Conservation (phyloP, 108 stramenopile species). For the Nitzschia sp. region DNA sequence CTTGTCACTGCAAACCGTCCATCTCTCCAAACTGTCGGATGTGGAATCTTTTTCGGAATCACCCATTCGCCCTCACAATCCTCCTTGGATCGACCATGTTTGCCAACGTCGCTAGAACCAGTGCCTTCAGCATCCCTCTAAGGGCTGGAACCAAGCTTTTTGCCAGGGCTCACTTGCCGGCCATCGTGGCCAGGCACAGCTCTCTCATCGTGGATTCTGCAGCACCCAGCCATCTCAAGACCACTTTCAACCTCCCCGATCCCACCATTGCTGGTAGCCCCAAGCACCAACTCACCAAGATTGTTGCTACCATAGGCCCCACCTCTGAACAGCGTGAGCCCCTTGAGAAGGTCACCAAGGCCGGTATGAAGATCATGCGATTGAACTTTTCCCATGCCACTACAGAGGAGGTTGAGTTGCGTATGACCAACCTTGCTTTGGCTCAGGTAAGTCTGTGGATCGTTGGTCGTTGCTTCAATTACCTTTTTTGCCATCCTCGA, state of each 20-base stretch:
- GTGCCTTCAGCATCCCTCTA: no score
- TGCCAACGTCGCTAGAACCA: not conserved
- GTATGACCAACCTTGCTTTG: slow-evolving; percentile 73
- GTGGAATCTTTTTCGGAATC: no score
- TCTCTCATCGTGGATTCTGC: no score
- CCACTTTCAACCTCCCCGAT: slow-evolving; percentile 44
- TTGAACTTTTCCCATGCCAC: slow-evolving; percentile 97
- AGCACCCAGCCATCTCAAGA: slow-evolving; percentile 18
- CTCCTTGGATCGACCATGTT: not conserved
- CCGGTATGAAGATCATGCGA: slow-evolving; percentile 91
- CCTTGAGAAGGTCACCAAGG: slow-evolving; percentile 65
- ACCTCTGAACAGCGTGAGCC: slow-evolving; percentile 86
- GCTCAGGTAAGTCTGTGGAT: slow-evolving; percentile 47
- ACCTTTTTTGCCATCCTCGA: not conserved
- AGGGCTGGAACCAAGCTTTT: no score
- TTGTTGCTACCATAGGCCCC: slow-evolving; percentile 94
- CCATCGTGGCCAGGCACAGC: no score
- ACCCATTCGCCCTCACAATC: not conserved
- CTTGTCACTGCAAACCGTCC: no score
- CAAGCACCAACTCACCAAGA: slow-evolving; percentile 76
- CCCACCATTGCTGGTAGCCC: slow-evolving; percentile 28
- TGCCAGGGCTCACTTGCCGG: no score
- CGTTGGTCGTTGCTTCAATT: slow-evolving; percentile 13
- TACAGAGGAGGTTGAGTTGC: slow-evolving; percentile 90
- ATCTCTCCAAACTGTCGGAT: no score